Conservation (phyloP, 371 early-diverging fungal genomes). For the Mortierella sp. region DNA sequence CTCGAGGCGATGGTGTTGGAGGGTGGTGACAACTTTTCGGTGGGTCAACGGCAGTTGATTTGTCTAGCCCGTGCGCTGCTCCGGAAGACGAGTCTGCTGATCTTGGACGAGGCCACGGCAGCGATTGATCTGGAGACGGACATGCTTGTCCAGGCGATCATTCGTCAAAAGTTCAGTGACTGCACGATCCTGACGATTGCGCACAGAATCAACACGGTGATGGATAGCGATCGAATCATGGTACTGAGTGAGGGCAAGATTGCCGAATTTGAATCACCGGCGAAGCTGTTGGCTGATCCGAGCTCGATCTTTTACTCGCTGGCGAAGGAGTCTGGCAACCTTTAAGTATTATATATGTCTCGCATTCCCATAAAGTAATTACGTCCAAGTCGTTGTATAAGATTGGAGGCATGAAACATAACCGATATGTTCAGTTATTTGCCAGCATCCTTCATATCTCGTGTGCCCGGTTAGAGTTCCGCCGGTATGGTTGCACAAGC, state of each 20-base stretch:
- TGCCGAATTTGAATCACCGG: conserved; percentile 85
- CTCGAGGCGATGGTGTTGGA: conserved; percentile 75
- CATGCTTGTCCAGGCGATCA: conserved; percentile 63
- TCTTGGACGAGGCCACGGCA: conserved; percentile 96
- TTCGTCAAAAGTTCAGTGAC: conserved; percentile 82
- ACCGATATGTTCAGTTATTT: too few relatives aligned
- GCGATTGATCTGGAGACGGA: conserved; percentile 89
- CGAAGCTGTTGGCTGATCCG: conserved; percentile 67
- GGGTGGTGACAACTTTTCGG: conserved; percentile 88
- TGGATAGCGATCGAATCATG: conserved; percentile 87
- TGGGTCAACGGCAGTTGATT: conserved; percentile 88
- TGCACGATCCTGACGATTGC: conserved; percentile 95
- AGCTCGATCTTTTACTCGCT: conserved; percentile 77
- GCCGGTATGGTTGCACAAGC: too few relatives aligned
- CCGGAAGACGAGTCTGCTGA: conserved; percentile 75
- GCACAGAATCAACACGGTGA: conserved; percentile 89
- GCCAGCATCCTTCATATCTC: too few relatives aligned
- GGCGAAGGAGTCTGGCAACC: conserved; percentile 75
- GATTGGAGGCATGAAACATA: neutral
- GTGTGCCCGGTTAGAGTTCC: too few relatives aligned
- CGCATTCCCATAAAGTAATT: neutral
- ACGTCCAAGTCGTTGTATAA: neutral
- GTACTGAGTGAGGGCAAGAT: conserved; percentile 84
- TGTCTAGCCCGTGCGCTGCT: conserved; percentile 89
- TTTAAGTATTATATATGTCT: neutral